Evolutionary conservation across 345 rosid genomes (phyloP).

Genomic region (Melastoma malabathricum): DNA sequence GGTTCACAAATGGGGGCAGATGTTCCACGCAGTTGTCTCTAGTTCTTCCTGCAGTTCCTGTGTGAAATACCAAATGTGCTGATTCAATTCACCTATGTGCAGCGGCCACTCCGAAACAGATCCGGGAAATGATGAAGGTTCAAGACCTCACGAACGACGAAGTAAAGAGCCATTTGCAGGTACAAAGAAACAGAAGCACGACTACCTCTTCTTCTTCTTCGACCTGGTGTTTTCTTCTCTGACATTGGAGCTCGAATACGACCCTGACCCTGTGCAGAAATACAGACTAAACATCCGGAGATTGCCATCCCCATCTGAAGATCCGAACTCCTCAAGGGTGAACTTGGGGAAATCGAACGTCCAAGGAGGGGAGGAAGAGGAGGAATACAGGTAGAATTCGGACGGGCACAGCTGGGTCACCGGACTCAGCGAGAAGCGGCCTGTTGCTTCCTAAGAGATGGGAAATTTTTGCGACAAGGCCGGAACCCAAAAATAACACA

Average conservation of each 20-base stretch:
- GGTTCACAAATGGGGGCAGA: too few species aligned
- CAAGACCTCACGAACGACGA: constrained; percentile 87
- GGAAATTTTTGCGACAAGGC: too few species aligned
- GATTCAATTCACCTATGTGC: constrained; percentile 14
- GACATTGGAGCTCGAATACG: constrained; percentile 2
- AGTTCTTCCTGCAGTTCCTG: too few species aligned
- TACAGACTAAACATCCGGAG: constrained; percentile 64
- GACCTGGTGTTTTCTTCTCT: neutral
- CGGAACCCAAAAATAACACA: too few species aligned
- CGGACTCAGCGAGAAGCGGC: constrained; percentile 6
- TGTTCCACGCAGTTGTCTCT: too few species aligned
- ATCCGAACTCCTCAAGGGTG: constrained; percentile 49
- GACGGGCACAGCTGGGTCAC: constrained; percentile 40
- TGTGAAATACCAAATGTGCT: too few species aligned
- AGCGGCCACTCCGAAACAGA: constrained; percentile 29
- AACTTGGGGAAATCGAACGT: constrained; percentile 26
- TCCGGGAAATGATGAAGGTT: constrained; percentile 57
- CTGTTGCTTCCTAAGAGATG: too few species aligned
- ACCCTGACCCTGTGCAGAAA: constrained; percentile 51
- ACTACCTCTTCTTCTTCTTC: neutral
- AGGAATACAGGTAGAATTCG: constrained; percentile 24
- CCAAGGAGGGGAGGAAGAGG: constrained; percentile 40
- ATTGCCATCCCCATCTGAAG: constrained; percentile 17
- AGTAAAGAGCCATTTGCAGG: constrained; percentile 92
- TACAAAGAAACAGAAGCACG: constrained; percentile 9